Conservation (phyloP, 2,329 filamentous ascomycete genomes). For the Blastomyces gilchristii region DNA sequence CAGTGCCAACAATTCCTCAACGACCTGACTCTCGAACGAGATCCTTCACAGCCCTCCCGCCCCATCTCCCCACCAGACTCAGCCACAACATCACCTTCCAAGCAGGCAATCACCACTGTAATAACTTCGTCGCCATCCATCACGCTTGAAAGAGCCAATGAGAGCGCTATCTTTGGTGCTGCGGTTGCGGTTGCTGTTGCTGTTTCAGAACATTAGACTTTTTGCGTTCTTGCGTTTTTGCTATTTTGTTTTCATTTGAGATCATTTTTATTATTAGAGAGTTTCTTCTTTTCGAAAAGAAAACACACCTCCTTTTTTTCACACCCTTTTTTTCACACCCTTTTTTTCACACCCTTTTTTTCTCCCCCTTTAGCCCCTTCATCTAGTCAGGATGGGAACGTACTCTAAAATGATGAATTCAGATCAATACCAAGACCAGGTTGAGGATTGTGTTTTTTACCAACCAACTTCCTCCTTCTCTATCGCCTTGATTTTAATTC, state of each 20-base stretch:
- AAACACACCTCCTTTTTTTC: too few relatives aligned
- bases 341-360: background rate
- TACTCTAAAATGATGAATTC: background rate
- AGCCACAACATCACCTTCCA: background rate
- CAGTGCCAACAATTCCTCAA: slow-evolving; percentile 37
- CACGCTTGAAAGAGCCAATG: slow-evolving; percentile 33
- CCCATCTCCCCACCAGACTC: background rate
- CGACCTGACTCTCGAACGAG: slow-evolving; percentile 26
- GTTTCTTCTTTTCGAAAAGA: background rate
- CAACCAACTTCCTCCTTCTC: too few relatives aligned
- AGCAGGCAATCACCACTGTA: slow-evolving; percentile 6
- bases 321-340: background rate
- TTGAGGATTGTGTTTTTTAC: too few relatives aligned
- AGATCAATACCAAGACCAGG: background rate
- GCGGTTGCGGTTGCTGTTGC: slow-evolving; percentile 40
- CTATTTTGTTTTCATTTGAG: background rate
- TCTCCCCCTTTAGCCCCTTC: background rate
- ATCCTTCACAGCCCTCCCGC: background rate
- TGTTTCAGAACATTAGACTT: slow-evolving; percentile 19
- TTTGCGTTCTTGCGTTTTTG: slow-evolving; percentile 5
- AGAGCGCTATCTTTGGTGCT: slow-evolving; percentile 38
- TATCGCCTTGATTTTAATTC: too few relatives aligned
- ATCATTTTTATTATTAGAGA: background rate
- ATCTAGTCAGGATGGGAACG: too few relatives aligned
- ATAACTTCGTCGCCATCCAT: slow-evolving; percentile 22